phyloP scores from a whole-genome alignment of 495 filamentous ascomycete species.

The Hypomontagnella monticulosa region DNA sequence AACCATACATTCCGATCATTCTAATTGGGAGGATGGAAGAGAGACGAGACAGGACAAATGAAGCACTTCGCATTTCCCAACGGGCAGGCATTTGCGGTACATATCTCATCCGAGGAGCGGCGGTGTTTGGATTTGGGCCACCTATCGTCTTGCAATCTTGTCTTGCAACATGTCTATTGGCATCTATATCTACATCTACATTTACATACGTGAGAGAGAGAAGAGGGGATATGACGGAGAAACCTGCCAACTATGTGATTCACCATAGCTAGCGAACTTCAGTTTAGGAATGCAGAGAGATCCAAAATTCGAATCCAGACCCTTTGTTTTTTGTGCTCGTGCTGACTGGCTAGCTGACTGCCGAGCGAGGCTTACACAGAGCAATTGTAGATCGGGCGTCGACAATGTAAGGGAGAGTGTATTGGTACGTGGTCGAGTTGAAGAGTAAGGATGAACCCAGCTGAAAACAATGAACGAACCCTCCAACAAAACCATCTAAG shows the following conservation, averaged over 20 bases:
- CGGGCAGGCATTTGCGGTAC: neutral
- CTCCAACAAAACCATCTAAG: neutral
- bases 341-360: too few relatives aligned
- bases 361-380: neutral
- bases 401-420: neutral
- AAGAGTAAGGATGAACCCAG: neutral
- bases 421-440: neutral
- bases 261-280: too few relatives aligned
- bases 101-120: constrained; percentile 1
- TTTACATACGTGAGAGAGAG: neutral
- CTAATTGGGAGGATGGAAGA: neutral
- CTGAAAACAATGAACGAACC: neutral
- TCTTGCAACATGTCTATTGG: too few relatives aligned
- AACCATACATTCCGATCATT: constrained; percentile 19
- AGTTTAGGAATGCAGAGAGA: too few relatives aligned
- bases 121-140: constrained; percentile 6
- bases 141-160: constrained; percentile 1
- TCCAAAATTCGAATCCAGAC: too few relatives aligned
- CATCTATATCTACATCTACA: neutral
- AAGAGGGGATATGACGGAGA: too few relatives aligned
- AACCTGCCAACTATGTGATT: too few relatives aligned
- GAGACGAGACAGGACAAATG: neutral
- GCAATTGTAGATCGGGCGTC: neutral
- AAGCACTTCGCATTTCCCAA: neutral
- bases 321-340: too few relatives aligned